A percentile compares a stretch with the other conserved stretches of the same genome.
These are phyloP conservation scores for Leptographium flavum DNA, from an alignment of 2,329 filamentous ascomycete species.

Conservation along the genomic window DNA sequence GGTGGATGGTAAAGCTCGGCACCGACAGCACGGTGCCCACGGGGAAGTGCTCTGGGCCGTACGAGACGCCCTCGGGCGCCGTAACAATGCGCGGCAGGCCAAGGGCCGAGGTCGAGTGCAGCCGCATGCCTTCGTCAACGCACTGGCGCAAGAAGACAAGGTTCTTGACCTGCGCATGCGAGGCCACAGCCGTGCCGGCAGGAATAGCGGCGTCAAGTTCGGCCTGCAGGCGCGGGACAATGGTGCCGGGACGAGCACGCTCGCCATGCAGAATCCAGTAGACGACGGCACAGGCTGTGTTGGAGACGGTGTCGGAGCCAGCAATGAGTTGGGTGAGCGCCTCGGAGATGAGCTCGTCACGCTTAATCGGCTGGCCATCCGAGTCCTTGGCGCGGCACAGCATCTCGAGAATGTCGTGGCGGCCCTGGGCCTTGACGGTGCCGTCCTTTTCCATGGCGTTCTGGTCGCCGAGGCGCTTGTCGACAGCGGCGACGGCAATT, in stretches of 20 bases:
- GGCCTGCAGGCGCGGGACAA: constrained; percentile 6
- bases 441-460: constrained; percentile 1
- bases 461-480: constrained; percentile 7
- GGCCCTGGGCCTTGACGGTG: constrained; percentile 3
- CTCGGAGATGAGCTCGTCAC: constrained; percentile 7
- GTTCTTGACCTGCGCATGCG: constrained; percentile 4
- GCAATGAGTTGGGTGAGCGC: constrained; percentile 10
- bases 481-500: constrained; percentile 8
- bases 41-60: constrained; percentile 4
- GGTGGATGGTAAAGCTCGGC: constrained; percentile 8
- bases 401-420: constrained; percentile 10
- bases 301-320: constrained; percentile 9
- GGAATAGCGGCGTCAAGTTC: constrained; percentile 8
- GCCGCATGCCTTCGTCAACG: constrained; percentile 9
- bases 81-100: constrained; percentile 9
- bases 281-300: constrained; percentile 8
- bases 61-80: constrained; percentile 4
- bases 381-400: constrained; percentile 6
- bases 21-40: constrained; percentile 8
- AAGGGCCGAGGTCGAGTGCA: constrained; percentile 9
- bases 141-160: constrained; percentile 7
- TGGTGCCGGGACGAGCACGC: constrained; percentile 3
- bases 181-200: not conserved
- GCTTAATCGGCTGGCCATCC: constrained; percentile 4
- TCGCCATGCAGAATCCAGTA: constrained; percentile 10